Conservation (phyloP, 352 stramenopile species). For the Globisporangium middletonii region DNA sequence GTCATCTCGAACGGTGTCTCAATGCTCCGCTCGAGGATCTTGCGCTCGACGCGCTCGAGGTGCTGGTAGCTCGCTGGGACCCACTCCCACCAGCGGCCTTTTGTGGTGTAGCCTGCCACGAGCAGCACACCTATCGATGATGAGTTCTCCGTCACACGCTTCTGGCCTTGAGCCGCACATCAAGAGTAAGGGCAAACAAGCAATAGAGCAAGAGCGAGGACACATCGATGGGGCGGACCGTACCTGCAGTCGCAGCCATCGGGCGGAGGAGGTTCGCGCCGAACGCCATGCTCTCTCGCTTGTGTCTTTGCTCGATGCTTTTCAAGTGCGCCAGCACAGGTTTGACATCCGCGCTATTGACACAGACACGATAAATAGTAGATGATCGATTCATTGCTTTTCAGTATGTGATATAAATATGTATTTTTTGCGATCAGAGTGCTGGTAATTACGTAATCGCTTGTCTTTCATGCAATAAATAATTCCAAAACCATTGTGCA, state of each 20-base stretch:
- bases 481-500: too few species aligned
- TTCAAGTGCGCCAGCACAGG: neutral
- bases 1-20: slow-evolving; percentile 62
- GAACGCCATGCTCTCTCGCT: neutral
- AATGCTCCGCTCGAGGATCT: slow-evolving; percentile 47
- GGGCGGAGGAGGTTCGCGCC: slow-evolving; percentile 24
- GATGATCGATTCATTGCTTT: too few species aligned
- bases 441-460: neutral
- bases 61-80: slow-evolving; percentile 61
- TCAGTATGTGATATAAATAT: neutral
- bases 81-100: slow-evolving; percentile 64
- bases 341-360: neutral
- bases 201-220: neutral
- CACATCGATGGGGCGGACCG: slow-evolving; percentile 3
- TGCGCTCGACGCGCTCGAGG: slow-evolving; percentile 55
- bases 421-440: neutral
- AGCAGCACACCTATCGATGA: slow-evolving; percentile 33
- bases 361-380: neutral
- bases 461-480: too few species aligned
- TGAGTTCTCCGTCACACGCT: slow-evolving; percentile 10
- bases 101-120: slow-evolving; percentile 47
- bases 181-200: neutral
- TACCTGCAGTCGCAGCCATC: slow-evolving; percentile 22
- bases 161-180: neutral
- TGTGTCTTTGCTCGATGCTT: neutral